Evolutionary conservation across 352 stramenopile genomes (phyloP), one percentile per base, ranked within the genome.

Genomic region (Phytophthora quininea): DNA sequence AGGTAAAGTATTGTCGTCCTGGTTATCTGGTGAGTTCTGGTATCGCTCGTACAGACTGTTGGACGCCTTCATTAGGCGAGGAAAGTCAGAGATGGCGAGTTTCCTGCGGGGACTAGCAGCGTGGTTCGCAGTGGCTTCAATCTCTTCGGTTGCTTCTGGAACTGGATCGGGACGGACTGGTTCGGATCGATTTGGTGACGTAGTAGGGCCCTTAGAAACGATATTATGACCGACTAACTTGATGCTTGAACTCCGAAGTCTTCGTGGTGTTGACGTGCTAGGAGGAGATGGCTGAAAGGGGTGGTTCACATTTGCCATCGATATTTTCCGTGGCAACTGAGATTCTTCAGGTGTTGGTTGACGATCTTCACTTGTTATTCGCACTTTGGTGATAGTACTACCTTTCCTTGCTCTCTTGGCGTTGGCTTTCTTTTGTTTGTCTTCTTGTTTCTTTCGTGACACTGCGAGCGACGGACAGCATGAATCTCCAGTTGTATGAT

Each of bases 401-500:
- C 61, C 61, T 15, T 73, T 76, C 30, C 69, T 68, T n/a, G 59
- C 60, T 73, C 60, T 84, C 55, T 90, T 87, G 24, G 76, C 70
- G 29, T 84, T 81, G 6, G 77, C 81, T 27, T 88, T 82, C 54
- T 83, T 70, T 58, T 73, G 49, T 32, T 67, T 57, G 47, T 76
- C 69, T 58, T 76, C 69, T n/a, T 67, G 64, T n/a, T 76, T 84
- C 51, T 90, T 84, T 56, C 82, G 89, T 15, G 78, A 88, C 3
- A 73, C 71, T 19, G 75, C 49, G 30, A 91, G 70, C 4, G 62
- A 69, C 4, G 73, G 43, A 42, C 85, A 93, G 4, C 53, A 64
- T 7, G 59, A 3, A 51, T 90, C 77, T 38, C 87, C 87, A 32
- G 87, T 93, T 30, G 84, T 91, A 56, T 95, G 87, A 24, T 92